Percentiles rank a stretch among this genome's conserved stretches.
Conservation (phyloP, 1,139 yeast genomes). For the Suhomyces choctaworum region DNA sequence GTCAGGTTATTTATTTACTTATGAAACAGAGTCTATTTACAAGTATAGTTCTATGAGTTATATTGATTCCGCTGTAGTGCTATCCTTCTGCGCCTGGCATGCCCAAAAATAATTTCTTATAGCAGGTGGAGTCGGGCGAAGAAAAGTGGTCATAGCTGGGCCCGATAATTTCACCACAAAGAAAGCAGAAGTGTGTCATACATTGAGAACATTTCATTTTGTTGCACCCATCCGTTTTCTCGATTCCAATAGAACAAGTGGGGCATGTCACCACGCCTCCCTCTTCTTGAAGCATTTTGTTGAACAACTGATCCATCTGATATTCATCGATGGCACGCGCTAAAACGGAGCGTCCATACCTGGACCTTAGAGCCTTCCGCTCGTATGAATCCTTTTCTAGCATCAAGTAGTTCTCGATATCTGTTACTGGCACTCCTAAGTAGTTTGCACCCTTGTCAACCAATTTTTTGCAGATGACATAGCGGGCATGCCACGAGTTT, state of each 20-base stretch:
- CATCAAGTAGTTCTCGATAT: constrained; percentile 40
- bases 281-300: constrained; percentile 42
- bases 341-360: constrained; percentile 52
- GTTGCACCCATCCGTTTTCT: constrained; percentile 66
- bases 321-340: constrained; percentile 46
- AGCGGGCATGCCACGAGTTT: constrained; percentile 68
- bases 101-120: constrained; percentile 56
- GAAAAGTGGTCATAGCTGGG: constrained; percentile 53
- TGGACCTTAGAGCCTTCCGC: constrained; percentile 40
- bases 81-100: constrained; percentile 41
- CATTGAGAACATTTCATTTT: constrained; percentile 63
- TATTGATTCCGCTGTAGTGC: too few relatives aligned
- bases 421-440: constrained; percentile 43
- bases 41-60: too few relatives aligned
- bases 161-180: constrained; percentile 50
- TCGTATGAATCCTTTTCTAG: constrained; percentile 29
- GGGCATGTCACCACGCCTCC: constrained; percentile 55
- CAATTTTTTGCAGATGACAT: constrained; percentile 43
- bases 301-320: constrained; percentile 50
- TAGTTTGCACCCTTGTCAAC: constrained; percentile 22
- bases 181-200: constrained; percentile 51
- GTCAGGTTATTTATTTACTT: not conserved
- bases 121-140: constrained; percentile 45
- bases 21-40: too few relatives aligned
- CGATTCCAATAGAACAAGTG: constrained; percentile 52